A percentile compares a stretch with the other conserved stretches of the same genome.
These are phyloP conservation scores for Erigeron canadensis DNA, from an alignment of 129 eudicot genomes.

Conservation along the genomic window DNA sequence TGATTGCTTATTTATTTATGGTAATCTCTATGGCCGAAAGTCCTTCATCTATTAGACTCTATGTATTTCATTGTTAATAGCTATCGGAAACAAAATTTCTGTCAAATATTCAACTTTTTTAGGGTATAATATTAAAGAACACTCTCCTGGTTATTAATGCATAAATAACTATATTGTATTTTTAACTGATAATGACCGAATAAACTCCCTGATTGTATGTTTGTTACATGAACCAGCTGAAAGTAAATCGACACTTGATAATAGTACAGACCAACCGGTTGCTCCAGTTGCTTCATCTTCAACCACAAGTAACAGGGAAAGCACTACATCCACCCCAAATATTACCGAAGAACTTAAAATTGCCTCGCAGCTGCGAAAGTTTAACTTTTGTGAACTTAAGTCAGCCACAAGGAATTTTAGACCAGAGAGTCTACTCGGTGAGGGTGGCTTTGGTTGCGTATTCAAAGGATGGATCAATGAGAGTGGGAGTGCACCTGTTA, in stretches of 20 bases:
- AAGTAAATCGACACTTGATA: slow-evolving; percentile 60
- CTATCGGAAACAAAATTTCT: neutral
- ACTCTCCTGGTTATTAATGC: neutral
- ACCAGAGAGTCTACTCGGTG: slow-evolving; percentile 90
- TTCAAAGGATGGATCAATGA: slow-evolving; percentile 95
- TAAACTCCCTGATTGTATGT: slow-evolving; percentile 2
- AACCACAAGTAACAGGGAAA: slow-evolving; percentile 68
- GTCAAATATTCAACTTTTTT: neutral
- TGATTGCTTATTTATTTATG: neutral
- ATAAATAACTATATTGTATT: neutral
- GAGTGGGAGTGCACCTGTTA: slow-evolving; percentile 65
- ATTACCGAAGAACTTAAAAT: slow-evolving; percentile 71
- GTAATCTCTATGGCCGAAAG: neutral
- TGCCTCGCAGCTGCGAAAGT: slow-evolving; percentile 79
- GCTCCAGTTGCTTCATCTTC: slow-evolving; percentile 74
- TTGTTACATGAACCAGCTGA: slow-evolving; percentile 46
- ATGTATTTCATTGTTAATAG: too few species aligned
- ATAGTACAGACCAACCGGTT: slow-evolving; percentile 70
- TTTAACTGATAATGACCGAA: neutral
- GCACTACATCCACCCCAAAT: slow-evolving; percentile 68
- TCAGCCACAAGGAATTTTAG: slow-evolving; percentile 90
- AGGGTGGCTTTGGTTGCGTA: slow-evolving; percentile 97
- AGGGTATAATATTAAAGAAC: neutral
- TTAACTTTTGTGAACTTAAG: slow-evolving; percentile 71
- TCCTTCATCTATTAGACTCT: neutral